Base-by-base conservation (phyloP, 805 yeast species). In the Metschnikowia koreensis region DNA sequence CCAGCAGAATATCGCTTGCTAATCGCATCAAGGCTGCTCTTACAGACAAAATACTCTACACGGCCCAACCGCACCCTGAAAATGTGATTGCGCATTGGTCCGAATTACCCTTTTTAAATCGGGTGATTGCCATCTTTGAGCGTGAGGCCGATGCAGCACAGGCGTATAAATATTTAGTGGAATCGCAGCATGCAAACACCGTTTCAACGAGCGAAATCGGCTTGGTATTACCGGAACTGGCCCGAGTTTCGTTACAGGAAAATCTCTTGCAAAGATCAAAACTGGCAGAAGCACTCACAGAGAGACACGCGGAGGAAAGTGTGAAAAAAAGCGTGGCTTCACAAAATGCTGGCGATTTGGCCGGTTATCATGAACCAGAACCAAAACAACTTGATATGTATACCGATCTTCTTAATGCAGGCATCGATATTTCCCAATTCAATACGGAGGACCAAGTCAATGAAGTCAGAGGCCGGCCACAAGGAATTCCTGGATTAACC, bases 41-140 rank as follows among this genome's bases (percentile, higher is more conserved):
- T 2, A 57, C 71, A 28, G 59, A 55, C 6, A 61, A 60, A 7
- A 27, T 16, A 7, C 46, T 45, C 40, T 63, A 62, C 41, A 64
- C 60, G 40, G 40, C 17, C 12, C 66, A 62, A 50, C 47, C 68
- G 31, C 60, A 61, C 41, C 58, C 62, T 34, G n/a, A n/a, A 7
- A 38, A n/a, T 11, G 33, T 41, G 31, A 69, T 74, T 33, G 53
- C 59, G 40, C 62, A 69, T 57, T 74, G 77, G 77, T 66, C 74
- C 26, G 67, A 65, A 39, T 57, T 74, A 40, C 69, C 77, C n/a
- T 71, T 68, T 44, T 62, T 74, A 46, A 63, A 58, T 49, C 55
- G 79, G 33, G 62, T 70, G n/a, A 66, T 74, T 27, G 65, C 73
- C 44, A 71, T 74, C n/a, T 63, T 74, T 56, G 63, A 65, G 46